phyloP scores from a whole-genome alignment of 257 asterid genomes.

The Rehmannia glutinosa region DNA sequence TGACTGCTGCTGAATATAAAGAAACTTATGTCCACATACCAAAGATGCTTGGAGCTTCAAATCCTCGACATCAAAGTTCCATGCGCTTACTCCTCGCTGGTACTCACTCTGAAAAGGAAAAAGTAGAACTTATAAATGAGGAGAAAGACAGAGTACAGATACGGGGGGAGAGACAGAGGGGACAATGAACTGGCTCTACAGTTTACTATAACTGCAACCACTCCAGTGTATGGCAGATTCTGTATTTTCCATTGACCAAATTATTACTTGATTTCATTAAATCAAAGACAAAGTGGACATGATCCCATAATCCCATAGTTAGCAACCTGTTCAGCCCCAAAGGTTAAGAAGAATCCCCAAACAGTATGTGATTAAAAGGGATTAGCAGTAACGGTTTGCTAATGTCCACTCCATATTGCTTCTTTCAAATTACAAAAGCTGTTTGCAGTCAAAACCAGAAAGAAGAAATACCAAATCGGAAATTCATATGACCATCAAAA shows the following conservation, averaged over 20 bases:
- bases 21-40: slow-evolving; percentile 43
- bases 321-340: slow-evolving; percentile 6
- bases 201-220: not conserved
- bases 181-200: not conserved
- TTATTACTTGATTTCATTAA: slow-evolving; percentile 2
- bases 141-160: not conserved
- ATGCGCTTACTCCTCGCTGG: slow-evolving; percentile 98
- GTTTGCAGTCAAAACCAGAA: not conserved
- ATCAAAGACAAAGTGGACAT: not conserved
- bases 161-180: not conserved
- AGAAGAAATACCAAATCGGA: not conserved
- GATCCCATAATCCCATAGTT: not conserved
- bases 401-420: not conserved
- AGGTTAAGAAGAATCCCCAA: not conserved
- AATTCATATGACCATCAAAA: slow-evolving; percentile 7
- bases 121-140: slow-evolving; percentile 16
- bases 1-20: not conserved
- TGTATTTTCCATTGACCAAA: slow-evolving; percentile 9
- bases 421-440: not conserved
- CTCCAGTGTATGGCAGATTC: not conserved
- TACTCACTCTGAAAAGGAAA: slow-evolving; percentile 78
- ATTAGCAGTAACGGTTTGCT: not conserved
- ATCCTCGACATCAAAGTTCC: slow-evolving; percentile 98
- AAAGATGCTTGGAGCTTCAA: slow-evolving; percentile 89
- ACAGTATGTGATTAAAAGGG: not conserved